Conservation (phyloP, 2,329 filamentous ascomycete species). For the Arthroderma sp. region DNA sequence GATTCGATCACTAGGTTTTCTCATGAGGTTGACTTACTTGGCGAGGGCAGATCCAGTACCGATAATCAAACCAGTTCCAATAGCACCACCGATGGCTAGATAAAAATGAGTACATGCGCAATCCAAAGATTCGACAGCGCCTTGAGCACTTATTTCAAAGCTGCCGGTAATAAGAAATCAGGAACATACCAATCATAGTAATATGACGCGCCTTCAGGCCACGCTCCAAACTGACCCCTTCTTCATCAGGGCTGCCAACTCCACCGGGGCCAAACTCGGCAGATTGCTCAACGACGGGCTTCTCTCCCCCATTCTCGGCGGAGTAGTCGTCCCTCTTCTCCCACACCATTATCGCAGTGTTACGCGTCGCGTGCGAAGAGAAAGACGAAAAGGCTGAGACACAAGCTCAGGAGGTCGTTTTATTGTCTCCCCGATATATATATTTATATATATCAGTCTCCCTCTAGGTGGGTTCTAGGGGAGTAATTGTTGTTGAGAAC, state of each 20-base stretch:
- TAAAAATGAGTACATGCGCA: conserved; percentile 1
- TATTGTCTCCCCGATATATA: too few relatives aligned
- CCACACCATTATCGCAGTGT: conserved; percentile 5
- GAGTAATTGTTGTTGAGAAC: too few relatives aligned
- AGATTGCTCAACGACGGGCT: conserved; percentile 7
- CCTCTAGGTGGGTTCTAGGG: too few relatives aligned
- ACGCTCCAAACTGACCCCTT: conserved; percentile 27
- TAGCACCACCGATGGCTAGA: conserved; percentile 41
- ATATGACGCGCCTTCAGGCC: conserved; percentile 42
- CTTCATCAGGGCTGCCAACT: conserved; percentile 15
- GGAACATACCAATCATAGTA: conserved; percentile 41
- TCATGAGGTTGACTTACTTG: conserved; percentile 5
- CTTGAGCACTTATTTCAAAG: conserved; percentile 10
- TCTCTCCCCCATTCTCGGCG: conserved; percentile 5
- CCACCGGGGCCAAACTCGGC: not conserved
- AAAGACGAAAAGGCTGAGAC: too few relatives aligned
- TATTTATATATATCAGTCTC: too few relatives aligned
- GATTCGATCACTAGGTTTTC: not conserved
- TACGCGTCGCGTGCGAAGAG: not conserved
- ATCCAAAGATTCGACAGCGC: too few relatives aligned
- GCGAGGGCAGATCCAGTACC: conserved; percentile 39
- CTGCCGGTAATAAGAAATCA: conserved; percentile 30
- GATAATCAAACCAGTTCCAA: conserved; percentile 44
- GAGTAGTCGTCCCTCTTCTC: conserved; percentile 8
- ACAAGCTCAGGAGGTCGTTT: too few relatives aligned